phyloP scores from a whole-genome alignment of 441 rosid species.

The Populus hybrid region DNA sequence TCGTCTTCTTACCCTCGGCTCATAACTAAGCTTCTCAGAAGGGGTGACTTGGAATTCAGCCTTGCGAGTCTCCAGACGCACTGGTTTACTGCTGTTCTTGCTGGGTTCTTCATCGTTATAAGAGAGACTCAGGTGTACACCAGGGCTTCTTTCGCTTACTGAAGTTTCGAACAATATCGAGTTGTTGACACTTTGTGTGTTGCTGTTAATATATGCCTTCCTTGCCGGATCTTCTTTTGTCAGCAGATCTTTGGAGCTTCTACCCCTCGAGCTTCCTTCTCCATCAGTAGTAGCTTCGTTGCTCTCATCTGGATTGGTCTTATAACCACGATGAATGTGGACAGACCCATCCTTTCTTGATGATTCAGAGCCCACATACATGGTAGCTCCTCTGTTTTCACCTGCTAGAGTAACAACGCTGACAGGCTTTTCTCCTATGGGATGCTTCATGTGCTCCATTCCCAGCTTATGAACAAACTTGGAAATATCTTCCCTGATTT shows the following conservation, averaged over 20 bases:
- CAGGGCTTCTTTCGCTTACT: conserved; percentile 58
- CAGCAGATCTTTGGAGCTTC: conserved; percentile 20
- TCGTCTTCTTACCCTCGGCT: conserved; percentile 60
- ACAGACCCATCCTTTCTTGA: conserved; percentile 43
- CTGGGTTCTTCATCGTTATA: conserved; percentile 21
- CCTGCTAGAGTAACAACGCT: conserved; percentile 65
- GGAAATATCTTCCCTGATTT: conserved; percentile 56
- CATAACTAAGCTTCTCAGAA: conserved; percentile 46
- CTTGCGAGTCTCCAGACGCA: conserved; percentile 33
- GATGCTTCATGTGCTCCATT: conserved; percentile 32
- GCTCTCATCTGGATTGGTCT: conserved; percentile 57
- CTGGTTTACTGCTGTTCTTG: conserved; percentile 19
- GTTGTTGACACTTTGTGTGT: conserved; percentile 67
- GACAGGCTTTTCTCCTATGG: conserved; percentile 38
- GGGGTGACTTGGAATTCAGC: conserved; percentile 37
- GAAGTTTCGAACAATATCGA: conserved; percentile 57
- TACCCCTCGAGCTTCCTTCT: conserved; percentile 35
- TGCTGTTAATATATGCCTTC: conserved; percentile 59
- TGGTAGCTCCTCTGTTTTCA: conserved; percentile 82
- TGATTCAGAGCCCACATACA: conserved; percentile 51
- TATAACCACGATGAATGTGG: conserved; percentile 63
- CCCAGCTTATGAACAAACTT: conserved; percentile 57
- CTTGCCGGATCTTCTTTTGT: conserved; percentile 30
- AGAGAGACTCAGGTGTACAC: conserved; percentile 49
- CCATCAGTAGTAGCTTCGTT: conserved; percentile 53